phyloP scores from a whole-genome alignment of 2,329 filamentous ascomycete genomes.

The Coniochaeta hoffmannii region DNA sequence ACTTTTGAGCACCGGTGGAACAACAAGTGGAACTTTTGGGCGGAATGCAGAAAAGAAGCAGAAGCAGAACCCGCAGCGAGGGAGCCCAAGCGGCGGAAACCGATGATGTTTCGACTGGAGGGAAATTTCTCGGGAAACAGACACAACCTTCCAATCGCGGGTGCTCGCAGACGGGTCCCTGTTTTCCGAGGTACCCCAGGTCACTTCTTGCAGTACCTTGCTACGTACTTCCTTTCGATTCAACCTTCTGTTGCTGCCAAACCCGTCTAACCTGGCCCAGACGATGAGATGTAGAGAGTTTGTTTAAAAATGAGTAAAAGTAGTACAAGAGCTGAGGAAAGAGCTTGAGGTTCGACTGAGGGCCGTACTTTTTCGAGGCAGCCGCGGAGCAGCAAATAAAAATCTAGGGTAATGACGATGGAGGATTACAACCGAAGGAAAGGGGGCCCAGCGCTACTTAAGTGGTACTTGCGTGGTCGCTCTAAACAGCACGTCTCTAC shows the following conservation, averaged over 20 bases:
- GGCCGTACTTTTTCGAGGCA: background rate
- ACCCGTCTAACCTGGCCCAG: too few species aligned
- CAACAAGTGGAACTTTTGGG: background rate
- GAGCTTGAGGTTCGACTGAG: background rate
- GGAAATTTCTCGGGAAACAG: conserved; percentile 4
- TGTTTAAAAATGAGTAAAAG: too few species aligned
- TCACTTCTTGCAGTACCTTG: background rate
- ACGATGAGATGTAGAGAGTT: too few species aligned
- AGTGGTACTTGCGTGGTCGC: background rate
- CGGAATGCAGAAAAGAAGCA: background rate
- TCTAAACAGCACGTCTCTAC: background rate
- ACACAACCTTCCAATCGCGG: background rate
- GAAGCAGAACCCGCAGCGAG: background rate
- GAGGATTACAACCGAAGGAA: background rate
- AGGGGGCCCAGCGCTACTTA: background rate
- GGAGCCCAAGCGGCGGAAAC: background rate
- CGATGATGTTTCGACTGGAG: conserved; percentile 1
- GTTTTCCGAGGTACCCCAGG: background rate
- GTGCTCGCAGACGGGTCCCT: background rate
- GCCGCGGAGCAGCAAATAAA: background rate
- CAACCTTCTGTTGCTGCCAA: too few species aligned
- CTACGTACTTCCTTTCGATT: too few species aligned
- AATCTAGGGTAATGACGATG: conserved; percentile 3
- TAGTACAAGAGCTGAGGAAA: too few species aligned
- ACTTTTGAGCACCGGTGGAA: background rate